phyloP scores from a whole-genome alignment of 2,329 filamentous ascomycete genomes.

The Penicillium sp. region DNA sequence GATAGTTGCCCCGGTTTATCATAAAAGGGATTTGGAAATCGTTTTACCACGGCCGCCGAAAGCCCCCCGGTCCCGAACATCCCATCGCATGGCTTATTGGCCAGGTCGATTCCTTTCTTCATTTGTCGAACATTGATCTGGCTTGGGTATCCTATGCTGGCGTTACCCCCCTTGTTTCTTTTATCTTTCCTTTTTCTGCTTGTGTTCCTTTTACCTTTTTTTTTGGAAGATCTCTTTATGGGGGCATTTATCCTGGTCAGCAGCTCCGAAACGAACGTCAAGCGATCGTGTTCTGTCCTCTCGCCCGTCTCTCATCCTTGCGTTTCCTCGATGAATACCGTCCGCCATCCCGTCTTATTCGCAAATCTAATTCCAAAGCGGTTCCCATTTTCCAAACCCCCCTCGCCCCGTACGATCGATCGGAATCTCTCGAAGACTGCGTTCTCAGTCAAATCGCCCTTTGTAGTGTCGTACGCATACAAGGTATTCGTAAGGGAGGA shows the following conservation, averaged over 20 bases:
- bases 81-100: background rate
- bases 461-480: conserved; percentile 19
- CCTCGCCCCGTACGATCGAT: conserved; percentile 25
- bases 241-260: conserved; percentile 33
- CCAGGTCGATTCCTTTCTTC: background rate
- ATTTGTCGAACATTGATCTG: background rate
- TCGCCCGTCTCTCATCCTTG: conserved; percentile 22
- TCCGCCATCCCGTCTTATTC: conserved; percentile 26
- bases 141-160: conserved; percentile 2
- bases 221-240: conserved; percentile 5
- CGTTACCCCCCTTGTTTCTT: conserved; percentile 1
- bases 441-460: conserved; percentile 7
- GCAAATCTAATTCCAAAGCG: conserved; percentile 27
- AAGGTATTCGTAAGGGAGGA: background rate
- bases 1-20: background rate
- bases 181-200: background rate
- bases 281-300: conserved; percentile 27
- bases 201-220: conserved; percentile 7
- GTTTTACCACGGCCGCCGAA: conserved; percentile 1
- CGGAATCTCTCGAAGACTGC: conserved; percentile 12
- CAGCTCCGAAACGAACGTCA: conserved; percentile 34
- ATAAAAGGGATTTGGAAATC: background rate
- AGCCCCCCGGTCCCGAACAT: background rate
- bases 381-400: conserved; percentile 16
- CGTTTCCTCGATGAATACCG: conserved; percentile 27